Base-by-base conservation (phyloP, 2,329 filamentous ascomycete genomes). In the Sporothrix pallida region DNA sequence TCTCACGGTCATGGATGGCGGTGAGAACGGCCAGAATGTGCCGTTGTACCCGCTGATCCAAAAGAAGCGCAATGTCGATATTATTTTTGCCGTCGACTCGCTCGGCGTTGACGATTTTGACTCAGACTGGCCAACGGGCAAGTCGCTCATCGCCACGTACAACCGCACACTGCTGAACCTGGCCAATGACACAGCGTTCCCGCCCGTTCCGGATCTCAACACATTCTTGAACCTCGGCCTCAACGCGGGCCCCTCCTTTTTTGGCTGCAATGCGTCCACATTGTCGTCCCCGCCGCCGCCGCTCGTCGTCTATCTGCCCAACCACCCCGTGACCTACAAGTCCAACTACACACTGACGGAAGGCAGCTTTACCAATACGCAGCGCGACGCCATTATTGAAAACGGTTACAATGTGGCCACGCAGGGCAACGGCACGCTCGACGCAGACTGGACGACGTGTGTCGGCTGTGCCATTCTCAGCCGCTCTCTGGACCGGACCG, bases 11-110 rank as follows among this genome's bases (percentile, higher is more conserved):
- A 3, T n/a, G 52, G 52, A 56, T 17, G 52, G 10, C 17, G 52
- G 52, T n/a, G 52, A 56, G 52, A 56, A 56, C 52, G 20, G 52
- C 52, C 10, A 56, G 52, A 56, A 56, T 56, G 52, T 56, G 52
- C 52, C 52, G 52, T n/a, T 56, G 17, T 56, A 56, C 52, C 52
- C 52, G 52, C 52, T 56, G 52, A 56, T 56, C 52, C 52, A 56
- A 8, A 56, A 20, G 52, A 56, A 56, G 17, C 5, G 52, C 52
- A 13, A 23, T 23, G 52, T 56, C 52, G 52, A 56, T 10, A 10
- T 56, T 3, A 23, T 23, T 10, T 56, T 56, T 56, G 52, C 52
- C 17, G 20, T 56, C 52, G 52, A 56, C 5, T 56, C 52, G 52
- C 52, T 56, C 52, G 52, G 52, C 52, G 52, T 56, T 13, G 5